Percentiles rank a stretch among this genome's conserved stretches.
phyloP scores from a whole-genome alignment of 2,329 filamentous ascomycete genomes.

The Leptodontidium sp. region DNA sequence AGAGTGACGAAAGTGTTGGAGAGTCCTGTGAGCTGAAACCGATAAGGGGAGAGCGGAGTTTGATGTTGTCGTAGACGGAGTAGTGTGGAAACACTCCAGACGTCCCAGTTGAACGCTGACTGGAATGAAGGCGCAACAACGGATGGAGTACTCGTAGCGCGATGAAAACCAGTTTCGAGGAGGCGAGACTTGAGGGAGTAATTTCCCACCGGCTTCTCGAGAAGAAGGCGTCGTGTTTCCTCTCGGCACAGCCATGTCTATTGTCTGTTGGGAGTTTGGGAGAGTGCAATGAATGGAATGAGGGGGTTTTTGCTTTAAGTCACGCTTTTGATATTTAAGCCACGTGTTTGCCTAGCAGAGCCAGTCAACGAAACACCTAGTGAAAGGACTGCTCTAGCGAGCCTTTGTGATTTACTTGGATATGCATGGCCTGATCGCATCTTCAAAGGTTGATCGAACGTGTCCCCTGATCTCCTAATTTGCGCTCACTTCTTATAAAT shows the following conservation, averaged over 20 bases:
- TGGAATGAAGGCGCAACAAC: not conserved
- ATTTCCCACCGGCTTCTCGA: not conserved
- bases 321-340: constrained; percentile 5
- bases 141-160: not conserved
- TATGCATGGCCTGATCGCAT: not conserved
- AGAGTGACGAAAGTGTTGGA: not conserved
- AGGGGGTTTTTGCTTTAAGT: constrained; percentile 3
- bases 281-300: not conserved
- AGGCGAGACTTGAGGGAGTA: not conserved
- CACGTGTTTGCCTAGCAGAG: not conserved
- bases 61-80: not conserved
- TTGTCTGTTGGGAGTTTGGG: not conserved
- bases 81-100: not conserved
- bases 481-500: not conserved
- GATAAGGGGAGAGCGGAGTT: not conserved
- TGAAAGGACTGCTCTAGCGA: too few relatives aligned
- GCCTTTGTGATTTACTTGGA: not conserved
- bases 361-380: not conserved
- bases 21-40: not conserved
- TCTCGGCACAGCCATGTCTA: not conserved
- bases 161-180: not conserved
- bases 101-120: constrained; percentile 1
- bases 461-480: not conserved
- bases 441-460: not conserved
- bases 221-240: not conserved